Conservation (phyloP, 2,329 filamentous ascomycete species). For the Beauveria caledonica region DNA sequence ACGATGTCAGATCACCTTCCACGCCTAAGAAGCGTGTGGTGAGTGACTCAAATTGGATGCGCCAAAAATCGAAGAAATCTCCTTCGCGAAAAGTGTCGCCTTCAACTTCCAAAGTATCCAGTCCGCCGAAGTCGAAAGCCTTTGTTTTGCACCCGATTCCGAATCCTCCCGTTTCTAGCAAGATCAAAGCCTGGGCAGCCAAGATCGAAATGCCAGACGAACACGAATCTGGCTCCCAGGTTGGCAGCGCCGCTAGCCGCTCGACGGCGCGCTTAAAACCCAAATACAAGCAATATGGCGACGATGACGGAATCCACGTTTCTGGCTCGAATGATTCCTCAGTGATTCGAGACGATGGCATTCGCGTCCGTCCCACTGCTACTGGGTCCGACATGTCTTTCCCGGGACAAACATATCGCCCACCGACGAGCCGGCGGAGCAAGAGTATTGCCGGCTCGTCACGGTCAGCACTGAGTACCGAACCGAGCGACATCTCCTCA, state of each 20-base stretch:
- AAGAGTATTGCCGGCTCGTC: constrained; percentile 5
- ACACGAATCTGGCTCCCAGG: constrained; percentile 20
- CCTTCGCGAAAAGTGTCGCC: constrained; percentile 35
- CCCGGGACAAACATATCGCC: constrained; percentile 11
- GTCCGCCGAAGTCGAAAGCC: constrained; percentile 43
- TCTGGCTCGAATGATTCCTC: constrained; percentile 13
- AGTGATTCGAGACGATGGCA: constrained; percentile 14
- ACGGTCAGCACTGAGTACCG: background rate
- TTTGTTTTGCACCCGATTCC: constrained; percentile 45
- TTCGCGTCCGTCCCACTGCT: constrained; percentile 12
- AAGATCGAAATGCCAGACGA: constrained; percentile 42
- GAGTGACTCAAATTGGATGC: constrained; percentile 86
- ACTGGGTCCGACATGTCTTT: constrained; percentile 16
- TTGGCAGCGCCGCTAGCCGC: constrained; percentile 21
- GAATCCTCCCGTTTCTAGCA: constrained; percentile 49
- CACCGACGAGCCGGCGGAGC: constrained; percentile 6
- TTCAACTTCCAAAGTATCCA: constrained; percentile 12
- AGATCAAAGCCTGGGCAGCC: constrained; percentile 54
- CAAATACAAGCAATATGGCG: constrained; percentile 12
- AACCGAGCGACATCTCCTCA: constrained; percentile 4
- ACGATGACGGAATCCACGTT: constrained; percentile 26
- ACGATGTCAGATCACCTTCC: constrained; percentile 37
- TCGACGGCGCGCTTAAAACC: constrained; percentile 6
- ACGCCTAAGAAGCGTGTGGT: constrained; percentile 87
- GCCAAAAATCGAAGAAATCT: constrained; percentile 45